phyloP scores from a whole-genome alignment of 371 early-diverging fungal genomes.

The Rhizopus arrhizus region DNA sequence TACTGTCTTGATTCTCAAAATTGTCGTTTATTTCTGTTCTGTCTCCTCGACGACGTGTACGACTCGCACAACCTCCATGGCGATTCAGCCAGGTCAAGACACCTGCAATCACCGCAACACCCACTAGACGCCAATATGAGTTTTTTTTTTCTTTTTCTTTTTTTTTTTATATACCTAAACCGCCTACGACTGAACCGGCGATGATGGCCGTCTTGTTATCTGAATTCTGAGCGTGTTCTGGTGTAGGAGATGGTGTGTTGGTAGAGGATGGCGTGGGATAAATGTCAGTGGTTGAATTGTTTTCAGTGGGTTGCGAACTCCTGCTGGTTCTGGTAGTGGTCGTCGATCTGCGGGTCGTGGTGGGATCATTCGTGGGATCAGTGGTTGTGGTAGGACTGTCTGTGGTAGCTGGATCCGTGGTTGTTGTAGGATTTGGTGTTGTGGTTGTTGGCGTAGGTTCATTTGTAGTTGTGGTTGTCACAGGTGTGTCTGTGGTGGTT shows the following conservation, averaged over 20 bases:
- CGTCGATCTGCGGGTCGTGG: neutral
- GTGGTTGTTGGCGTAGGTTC: neutral
- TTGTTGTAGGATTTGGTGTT: constrained; percentile 2
- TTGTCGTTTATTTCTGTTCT: constrained; percentile 3
- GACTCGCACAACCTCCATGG: constrained; percentile 37
- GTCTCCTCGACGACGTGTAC: constrained; percentile 27
- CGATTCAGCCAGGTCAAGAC: constrained; percentile 28
- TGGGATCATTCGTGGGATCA: neutral
- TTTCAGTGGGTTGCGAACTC: neutral
- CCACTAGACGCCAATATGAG: constrained; percentile 12
- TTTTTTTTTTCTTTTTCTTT: neutral
- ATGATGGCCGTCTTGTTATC: constrained; percentile 20
- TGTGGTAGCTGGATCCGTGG: neutral
- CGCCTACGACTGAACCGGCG: constrained; percentile 32
- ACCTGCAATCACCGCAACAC: constrained; percentile 26
- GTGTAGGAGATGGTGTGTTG: neutral
- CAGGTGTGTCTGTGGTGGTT: constrained; percentile 3
- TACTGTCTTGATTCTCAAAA: constrained; percentile 9
- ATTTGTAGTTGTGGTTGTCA: neutral
- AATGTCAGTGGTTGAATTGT: neutral
- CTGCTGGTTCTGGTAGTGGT: constrained; percentile 1
- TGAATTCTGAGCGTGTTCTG: neutral
- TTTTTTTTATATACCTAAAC: constrained; percentile 19
- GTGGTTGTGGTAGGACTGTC: constrained; percentile 4
- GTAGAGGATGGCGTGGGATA: neutral